Percentiles rank a stretch among this genome's conserved stretches.
phyloP scores from a whole-genome alignment of 441 rosid genomes.

The Jatropha multifida region DNA sequence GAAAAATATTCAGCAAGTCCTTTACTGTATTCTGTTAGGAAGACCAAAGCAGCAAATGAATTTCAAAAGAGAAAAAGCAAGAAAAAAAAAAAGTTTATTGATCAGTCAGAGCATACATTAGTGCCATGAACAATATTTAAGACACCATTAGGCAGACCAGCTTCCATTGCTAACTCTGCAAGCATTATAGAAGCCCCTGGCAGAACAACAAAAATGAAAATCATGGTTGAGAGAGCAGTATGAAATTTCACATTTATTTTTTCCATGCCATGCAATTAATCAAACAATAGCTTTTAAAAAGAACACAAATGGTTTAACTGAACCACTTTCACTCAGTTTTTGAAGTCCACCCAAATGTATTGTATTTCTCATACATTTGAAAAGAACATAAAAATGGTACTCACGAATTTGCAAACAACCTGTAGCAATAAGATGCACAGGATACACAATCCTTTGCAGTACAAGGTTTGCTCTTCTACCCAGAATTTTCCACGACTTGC shows the following conservation, averaged over 20 bases:
- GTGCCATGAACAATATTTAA: slow-evolving; percentile 89
- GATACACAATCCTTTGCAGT: not conserved
- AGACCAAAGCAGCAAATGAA: not conserved
- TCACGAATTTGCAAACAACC: not conserved
- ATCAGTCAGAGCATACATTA: slow-evolving; percentile 45
- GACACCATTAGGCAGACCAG: slow-evolving; percentile 90
- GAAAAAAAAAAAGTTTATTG: not conserved
- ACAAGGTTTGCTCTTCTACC: not conserved
- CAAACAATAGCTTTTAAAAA: slow-evolving; percentile 1
- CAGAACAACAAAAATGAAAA: slow-evolving; percentile 18
- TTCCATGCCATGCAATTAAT: not conserved
- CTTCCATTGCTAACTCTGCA: slow-evolving; percentile 90
- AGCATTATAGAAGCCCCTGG: slow-evolving; percentile 92
- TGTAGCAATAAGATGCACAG: not conserved
- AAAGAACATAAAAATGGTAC: not conserved
- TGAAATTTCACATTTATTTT: not conserved
- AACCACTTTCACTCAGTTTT: not conserved
- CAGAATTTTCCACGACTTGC: slow-evolving; percentile 8
- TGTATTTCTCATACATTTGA: not conserved
- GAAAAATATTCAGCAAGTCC: not conserved
- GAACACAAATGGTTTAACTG: not conserved
- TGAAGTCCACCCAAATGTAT: not conserved
- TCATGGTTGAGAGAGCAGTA: not conserved
- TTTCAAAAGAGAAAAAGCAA: not conserved
- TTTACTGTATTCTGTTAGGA: not conserved